Base-by-base conservation (phyloP, 306 rosid species). In the Acmispon strigosus region DNA sequence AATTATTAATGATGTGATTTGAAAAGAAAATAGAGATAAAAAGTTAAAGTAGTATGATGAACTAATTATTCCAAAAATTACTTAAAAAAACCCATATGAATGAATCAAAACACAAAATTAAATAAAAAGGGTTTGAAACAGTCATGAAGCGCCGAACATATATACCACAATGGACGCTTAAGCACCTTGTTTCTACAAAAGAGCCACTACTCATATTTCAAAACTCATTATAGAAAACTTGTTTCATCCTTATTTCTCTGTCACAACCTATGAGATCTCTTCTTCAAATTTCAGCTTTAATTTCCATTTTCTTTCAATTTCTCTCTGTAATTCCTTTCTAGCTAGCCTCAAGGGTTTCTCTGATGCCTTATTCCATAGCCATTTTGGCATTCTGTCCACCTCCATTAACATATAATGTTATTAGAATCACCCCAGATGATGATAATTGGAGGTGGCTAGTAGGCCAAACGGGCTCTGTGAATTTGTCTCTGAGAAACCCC, bases 311-410 rank as follows among this genome's bases (percentile, higher is more conserved):
- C 14, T 6, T 13, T 1, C 13, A 32, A 5, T 32, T 32, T 32
- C 37, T 32, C 7, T 6, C 8, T 5, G 37, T 32, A 6, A 32
- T 32, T 32, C 37, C 2, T 32, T 32, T 32, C 37, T 39, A 19
- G 20, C 8, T 65, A 48, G 72, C 48, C 86, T 76, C 84, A 80
- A 70, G 83, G 92, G 90, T 81, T 88, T 79, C 70, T 85, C 88
- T 85, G 90, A 52, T 80, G 82, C 72, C 74, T 85, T 79, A 78
- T 88, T 85, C 83, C 89, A 84, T 69, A 78, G 86, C 76, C 73
- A 74, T 58, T 88, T 88, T 88, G 95, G 90, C 95, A 88, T 88
- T 84, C 91, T 88, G 95, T 86, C 95, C 91, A 69, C 91, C 95
- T 88, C 91, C 89, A 16, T 39, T 6, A 1, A 17, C 50, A 15